Evolutionary conservation across 495 filamentous ascomycete genomes (phyloP).

Genomic region (Penicillium turbatum): DNA sequence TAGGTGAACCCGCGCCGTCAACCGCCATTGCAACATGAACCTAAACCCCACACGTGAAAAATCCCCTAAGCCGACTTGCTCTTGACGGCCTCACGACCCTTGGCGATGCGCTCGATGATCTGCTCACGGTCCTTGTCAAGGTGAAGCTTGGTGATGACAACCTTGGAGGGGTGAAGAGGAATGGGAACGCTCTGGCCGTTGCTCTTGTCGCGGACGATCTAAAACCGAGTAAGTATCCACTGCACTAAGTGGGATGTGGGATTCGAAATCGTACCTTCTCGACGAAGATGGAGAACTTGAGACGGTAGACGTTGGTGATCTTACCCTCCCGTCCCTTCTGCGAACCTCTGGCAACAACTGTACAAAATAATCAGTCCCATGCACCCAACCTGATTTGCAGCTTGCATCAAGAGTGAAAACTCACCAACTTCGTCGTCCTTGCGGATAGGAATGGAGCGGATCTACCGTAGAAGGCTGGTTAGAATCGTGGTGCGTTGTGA

Average conservation of each 20-base stretch:
- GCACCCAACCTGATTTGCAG: too few species aligned
- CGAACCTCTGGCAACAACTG: slow-evolving; percentile 71
- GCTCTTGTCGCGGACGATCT: slow-evolving; percentile 81
- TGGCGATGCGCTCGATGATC: slow-evolving; percentile 78
- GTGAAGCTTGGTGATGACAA: slow-evolving; percentile 96
- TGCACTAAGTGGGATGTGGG: not conserved
- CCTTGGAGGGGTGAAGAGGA: slow-evolving; percentile 86
- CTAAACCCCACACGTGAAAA: slow-evolving; percentile 29
- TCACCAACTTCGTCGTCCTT: slow-evolving; percentile 85
- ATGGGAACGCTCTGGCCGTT: slow-evolving; percentile 87
- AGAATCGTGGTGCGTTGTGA: slow-evolving; percentile 1
- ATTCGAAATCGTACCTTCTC: slow-evolving; percentile 53
- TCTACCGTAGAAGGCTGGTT: slow-evolving; percentile 47
- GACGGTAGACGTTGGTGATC: slow-evolving; percentile 93
- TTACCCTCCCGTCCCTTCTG: slow-evolving; percentile 95
- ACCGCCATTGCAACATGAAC: slow-evolving; percentile 38
- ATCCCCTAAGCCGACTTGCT: slow-evolving; percentile 36
- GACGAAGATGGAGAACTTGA: slow-evolving; percentile 91
- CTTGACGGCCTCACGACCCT: slow-evolving; percentile 60
- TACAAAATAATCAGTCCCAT: not conserved
- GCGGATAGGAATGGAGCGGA: slow-evolving; percentile 94
- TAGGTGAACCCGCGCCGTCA: slow-evolving; percentile 36
- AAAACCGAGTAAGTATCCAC: slow-evolving; percentile 2
- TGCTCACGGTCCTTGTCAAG: slow-evolving; percentile 95
- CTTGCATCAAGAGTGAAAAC: not conserved